A percentile compares a stretch with the other conserved stretches of the same genome.
Conservation (phyloP, 179 eudicot species). For the Beta corolliflora region DNA sequence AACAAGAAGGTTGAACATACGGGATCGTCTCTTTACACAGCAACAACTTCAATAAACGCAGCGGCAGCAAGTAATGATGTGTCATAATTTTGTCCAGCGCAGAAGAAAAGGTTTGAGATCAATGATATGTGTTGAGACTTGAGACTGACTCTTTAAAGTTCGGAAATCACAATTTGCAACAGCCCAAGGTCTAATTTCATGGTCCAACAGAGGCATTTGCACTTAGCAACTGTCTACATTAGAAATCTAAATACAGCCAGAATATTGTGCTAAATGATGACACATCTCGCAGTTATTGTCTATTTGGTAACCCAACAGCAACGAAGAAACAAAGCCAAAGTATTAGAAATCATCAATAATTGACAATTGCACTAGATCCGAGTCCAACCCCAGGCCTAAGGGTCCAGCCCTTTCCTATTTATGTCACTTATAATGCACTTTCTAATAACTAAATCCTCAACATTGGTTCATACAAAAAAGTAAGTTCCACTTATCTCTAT, state of each 20-base stretch:
- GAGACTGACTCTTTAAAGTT: not conserved
- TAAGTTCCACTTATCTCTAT: not conserved
- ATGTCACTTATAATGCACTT: not conserved
- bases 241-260: not conserved
- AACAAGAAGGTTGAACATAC: not conserved
- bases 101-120: not conserved
- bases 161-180: not conserved
- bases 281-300: not conserved
- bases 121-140: not conserved
- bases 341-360: not conserved
- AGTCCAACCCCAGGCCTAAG: not conserved
- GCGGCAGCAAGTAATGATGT: not conserved
- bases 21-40: not conserved
- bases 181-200: not conserved
- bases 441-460: not conserved
- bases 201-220: not conserved
- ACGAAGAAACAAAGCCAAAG: too few relatives aligned
- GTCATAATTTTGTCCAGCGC: not conserved
- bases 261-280: not conserved
- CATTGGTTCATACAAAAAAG: not conserved
- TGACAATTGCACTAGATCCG: not conserved
- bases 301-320: not conserved
- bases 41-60: constrained; percentile 11
- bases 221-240: not conserved
- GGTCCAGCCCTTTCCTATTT: not conserved